Percentiles rank a stretch among this genome's conserved stretches.
phyloP scores from a whole-genome alignment of 495 filamentous ascomycete species.

The Neurospora sp. region DNA sequence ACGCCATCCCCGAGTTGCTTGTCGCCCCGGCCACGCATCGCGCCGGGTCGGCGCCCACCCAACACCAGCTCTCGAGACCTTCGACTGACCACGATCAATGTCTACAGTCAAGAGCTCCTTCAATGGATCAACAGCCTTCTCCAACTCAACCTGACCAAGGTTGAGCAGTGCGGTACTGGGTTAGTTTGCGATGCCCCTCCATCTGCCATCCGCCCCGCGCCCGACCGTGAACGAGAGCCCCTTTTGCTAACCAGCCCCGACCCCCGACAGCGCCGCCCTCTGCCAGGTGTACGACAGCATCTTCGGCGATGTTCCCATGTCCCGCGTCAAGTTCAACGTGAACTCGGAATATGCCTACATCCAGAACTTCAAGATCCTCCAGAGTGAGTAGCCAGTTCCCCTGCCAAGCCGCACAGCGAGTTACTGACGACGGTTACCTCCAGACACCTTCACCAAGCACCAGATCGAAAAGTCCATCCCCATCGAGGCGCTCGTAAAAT shows the following conservation, averaged over 20 bases:
- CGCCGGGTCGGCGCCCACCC: background rate
- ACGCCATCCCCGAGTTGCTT: background rate
- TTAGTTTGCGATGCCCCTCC: conserved; percentile 43
- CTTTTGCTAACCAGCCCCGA: background rate
- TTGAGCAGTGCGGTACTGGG: conserved; percentile 99
- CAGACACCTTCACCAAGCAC: conserved; percentile 63
- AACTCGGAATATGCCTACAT: conserved; percentile 96
- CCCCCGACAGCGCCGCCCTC: conserved; percentile 64
- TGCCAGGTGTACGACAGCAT: conserved; percentile 98
- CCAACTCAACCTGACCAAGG: conserved; percentile 93
- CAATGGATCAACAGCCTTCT: conserved; percentile 96
- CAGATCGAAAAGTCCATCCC: conserved; percentile 77
- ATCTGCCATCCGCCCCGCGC: conserved; percentile 25
- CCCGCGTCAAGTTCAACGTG: conserved; percentile 94
- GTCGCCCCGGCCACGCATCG: background rate
- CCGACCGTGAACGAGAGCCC: conserved; percentile 5
- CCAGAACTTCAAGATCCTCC: conserved; percentile 94
- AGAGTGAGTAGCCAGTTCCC: conserved; percentile 52
- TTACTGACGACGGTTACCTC: background rate
- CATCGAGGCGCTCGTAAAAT: conserved; percentile 82
- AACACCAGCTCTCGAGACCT: background rate
- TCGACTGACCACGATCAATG: conserved; percentile 6
- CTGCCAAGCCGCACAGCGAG: background rate
- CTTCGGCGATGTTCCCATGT: conserved; percentile 93
- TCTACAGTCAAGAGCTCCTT: conserved; percentile 80